Base-by-base conservation (phyloP, 352 stramenopile genomes). In the Thalassiosira exigua region DNA sequence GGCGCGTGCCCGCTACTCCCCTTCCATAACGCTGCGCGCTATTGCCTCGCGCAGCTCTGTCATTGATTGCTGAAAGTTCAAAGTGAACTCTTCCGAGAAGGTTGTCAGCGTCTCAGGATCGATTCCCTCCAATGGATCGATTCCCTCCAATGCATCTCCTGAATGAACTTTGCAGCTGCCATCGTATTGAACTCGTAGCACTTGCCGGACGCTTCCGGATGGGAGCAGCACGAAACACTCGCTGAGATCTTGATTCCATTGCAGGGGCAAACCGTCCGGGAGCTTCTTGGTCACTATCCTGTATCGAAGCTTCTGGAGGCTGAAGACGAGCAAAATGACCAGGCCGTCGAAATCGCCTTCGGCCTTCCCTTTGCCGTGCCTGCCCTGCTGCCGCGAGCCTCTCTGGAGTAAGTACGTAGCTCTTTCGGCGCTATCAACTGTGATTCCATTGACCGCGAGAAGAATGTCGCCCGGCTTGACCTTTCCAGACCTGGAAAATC, bases 401-500 rank as follows among this genome's bases (percentile, higher is more conserved):
- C 36, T 26, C 24, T 36, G 3, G 7, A 64, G 11, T n/a, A 48
- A 48, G 14, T 17, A 17, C 26, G 29, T 22, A 26, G 54, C 54
- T 64, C 26, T 14, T 44, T 30, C n/a, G 11, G 24, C 54, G 26
- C 19, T 39, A 51, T 51, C 42, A 3, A 24, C 12, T 11, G 22
- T 22, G 46, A 3, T 48, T 5, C 26, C 24, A 64, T 64, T 44
- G 46, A 64, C 19, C 12, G 54, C 29, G 26, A 64, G 54, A 22
- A 30, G 42, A 64, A 64, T 7, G 24, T 64, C 54, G 29, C 54
- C 54, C n/a, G 29, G 14, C 54, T 64, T 48, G 26, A 64, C 46
- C 21, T 30, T 44, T 7, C 36, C 19, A 5, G 54, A 39, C 4
- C 46, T 44, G 17, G 42, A 64, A 19, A 64, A 64, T 29, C 27